These are phyloP conservation scores for Salix suchowensis DNA, from an alignment of 345 rosid species.

Conservation along the genomic window DNA sequence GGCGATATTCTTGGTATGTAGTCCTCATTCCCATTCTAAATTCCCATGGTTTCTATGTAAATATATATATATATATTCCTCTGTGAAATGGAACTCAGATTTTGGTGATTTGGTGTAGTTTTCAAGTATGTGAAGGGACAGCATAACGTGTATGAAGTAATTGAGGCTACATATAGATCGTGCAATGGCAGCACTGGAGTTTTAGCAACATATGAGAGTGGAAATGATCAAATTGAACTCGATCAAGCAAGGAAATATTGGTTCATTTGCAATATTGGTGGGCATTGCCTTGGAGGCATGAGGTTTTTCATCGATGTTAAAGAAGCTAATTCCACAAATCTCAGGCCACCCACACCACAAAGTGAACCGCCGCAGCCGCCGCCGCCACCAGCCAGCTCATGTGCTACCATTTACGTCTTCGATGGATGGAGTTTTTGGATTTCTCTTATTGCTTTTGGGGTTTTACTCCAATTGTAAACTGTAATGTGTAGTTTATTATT, in stretches of 20 bases:
- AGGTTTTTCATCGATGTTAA: constrained; percentile 36
- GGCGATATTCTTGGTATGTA: constrained; percentile 49
- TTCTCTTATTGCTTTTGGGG: neutral
- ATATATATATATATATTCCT: too few relatives aligned
- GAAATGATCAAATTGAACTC: constrained; percentile 40
- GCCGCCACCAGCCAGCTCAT: neutral
- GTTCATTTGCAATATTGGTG: constrained; percentile 44
- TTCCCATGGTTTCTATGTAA: neutral
- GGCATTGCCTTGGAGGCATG: constrained; percentile 64
- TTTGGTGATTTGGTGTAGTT: constrained; percentile 20
- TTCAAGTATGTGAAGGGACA: constrained; percentile 44
- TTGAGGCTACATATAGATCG: constrained; percentile 30
- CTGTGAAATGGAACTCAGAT: neutral
- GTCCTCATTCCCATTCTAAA: neutral
- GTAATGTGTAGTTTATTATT: neutral
- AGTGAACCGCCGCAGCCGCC: constrained; percentile 16
- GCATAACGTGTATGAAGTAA: constrained; percentile 47
- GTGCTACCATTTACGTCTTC: neutral
- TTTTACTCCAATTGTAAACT: neutral
- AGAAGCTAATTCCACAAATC: neutral
- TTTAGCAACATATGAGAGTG: constrained; percentile 36
- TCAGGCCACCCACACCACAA: neutral
- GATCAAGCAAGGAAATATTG: constrained; percentile 35
- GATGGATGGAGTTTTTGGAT: constrained; percentile 3
- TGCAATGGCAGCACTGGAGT: constrained; percentile 47